Conservation (phyloP, 2,329 filamentous ascomycete genomes). For the Elsinoe ampelina region DNA sequence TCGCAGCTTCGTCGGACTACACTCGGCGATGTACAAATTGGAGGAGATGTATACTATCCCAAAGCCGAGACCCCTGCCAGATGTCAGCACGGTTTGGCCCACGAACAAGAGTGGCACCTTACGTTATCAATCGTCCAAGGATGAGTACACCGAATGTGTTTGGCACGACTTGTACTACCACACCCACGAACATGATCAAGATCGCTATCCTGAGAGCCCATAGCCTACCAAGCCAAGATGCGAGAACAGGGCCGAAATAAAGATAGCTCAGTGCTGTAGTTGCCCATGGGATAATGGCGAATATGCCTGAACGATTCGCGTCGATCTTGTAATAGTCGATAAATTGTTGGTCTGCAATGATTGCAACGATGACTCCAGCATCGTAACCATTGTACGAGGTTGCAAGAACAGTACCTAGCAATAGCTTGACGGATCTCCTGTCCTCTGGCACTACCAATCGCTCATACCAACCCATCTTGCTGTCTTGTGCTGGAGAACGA, state of each 20-base stretch:
- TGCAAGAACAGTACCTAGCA: slow-evolving; percentile 33
- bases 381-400: slow-evolving; percentile 38
- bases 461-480: slow-evolving; percentile 26
- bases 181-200: slow-evolving; percentile 31
- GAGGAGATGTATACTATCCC: slow-evolving; percentile 36
- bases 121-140: slow-evolving; percentile 33
- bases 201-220: slow-evolving; percentile 36
- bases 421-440: slow-evolving; percentile 29
- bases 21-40: slow-evolving; percentile 36
- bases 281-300: slow-evolving; percentile 36
- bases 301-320: slow-evolving; percentile 28
- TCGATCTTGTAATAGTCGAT: slow-evolving; percentile 33
- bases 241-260: slow-evolving; percentile 32
- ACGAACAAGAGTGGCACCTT: not conserved
- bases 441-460: slow-evolving; percentile 33
- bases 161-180: slow-evolving; percentile 34
- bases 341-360: slow-evolving; percentile 36
- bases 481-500: not conserved
- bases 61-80: slow-evolving; percentile 31
- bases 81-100: not conserved
- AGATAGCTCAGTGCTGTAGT: slow-evolving; percentile 34
- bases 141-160: slow-evolving; percentile 35
- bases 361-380: slow-evolving; percentile 37
- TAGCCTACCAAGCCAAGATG: slow-evolving; percentile 30
- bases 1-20: slow-evolving; percentile 31